Evolutionary conservation across 2,329 filamentous ascomycete species (phyloP).

Genomic region (Ophiostoma piceae): DNA sequence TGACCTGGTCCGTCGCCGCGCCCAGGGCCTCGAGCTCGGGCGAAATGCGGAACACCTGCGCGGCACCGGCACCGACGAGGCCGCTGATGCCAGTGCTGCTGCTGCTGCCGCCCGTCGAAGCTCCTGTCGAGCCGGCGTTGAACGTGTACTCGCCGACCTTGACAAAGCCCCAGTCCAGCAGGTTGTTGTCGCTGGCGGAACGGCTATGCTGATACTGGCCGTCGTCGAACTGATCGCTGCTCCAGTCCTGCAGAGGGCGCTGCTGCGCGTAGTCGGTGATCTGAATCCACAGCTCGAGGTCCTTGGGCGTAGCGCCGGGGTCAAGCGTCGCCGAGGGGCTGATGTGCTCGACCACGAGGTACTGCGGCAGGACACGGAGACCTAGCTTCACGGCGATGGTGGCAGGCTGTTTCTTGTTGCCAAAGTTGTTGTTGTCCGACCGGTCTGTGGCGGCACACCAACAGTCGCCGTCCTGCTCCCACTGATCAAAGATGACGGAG

Average conservation of each 20-base stretch:
- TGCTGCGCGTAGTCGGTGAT: constrained; percentile 45
- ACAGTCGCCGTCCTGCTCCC: constrained; percentile 78
- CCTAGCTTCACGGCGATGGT: constrained; percentile 41
- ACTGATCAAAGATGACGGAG: constrained; percentile 56
- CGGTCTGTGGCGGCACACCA: constrained; percentile 63
- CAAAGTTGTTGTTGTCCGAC: background rate
- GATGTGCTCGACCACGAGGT: constrained; percentile 70
- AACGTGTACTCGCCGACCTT: constrained; percentile 56
- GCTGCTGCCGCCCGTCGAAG: constrained; percentile 31
- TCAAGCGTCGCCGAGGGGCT: constrained; percentile 56
- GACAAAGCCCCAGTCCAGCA: constrained; percentile 44
- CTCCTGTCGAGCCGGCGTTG: constrained; percentile 32
- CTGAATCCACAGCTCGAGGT: constrained; percentile 65
- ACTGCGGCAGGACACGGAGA: constrained; percentile 56
- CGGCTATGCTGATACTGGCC: constrained; percentile 21
- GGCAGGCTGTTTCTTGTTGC: background rate
- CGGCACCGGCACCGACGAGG: constrained; percentile 28
- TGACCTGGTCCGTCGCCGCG: constrained; percentile 47
- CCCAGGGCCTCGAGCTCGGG: constrained; percentile 45
- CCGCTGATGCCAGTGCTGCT: constrained; percentile 9
- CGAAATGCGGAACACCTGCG: constrained; percentile 51
- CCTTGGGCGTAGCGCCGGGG: constrained; percentile 56
- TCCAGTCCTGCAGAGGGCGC: constrained; percentile 40
- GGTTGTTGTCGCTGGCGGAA: constrained; percentile 23
- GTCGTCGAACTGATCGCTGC: constrained; percentile 39